Percentiles rank a stretch among this genome's conserved stretches.
phyloP scores from a whole-genome alignment of 2,329 filamentous ascomycete species.

The Botrytis cinerea region DNA sequence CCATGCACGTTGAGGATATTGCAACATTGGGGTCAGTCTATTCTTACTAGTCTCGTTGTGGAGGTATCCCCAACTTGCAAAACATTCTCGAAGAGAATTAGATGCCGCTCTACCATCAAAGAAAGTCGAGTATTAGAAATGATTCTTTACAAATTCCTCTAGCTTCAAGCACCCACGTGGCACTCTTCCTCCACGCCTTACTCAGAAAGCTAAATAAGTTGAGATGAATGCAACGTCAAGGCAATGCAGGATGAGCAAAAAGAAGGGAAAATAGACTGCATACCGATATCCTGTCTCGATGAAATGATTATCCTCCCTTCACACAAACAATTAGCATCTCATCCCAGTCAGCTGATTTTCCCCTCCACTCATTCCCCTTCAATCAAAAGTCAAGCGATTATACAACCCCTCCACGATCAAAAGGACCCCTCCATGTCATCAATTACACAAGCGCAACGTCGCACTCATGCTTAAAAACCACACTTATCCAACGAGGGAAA shows the following conservation, averaged over 20 bases:
- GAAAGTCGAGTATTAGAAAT: slow-evolving; percentile 19
- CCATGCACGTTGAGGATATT: not conserved
- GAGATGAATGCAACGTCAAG: slow-evolving; percentile 14
- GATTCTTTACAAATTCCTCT: slow-evolving; percentile 22
- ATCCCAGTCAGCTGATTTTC: slow-evolving; percentile 4
- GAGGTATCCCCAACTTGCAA: slow-evolving; percentile 41
- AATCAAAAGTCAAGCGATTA: slow-evolving; percentile 1
- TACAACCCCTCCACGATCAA: not conserved
- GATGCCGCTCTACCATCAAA: slow-evolving; percentile 31
- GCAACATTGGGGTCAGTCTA: slow-evolving; percentile 16
- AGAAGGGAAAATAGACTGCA: not conserved
- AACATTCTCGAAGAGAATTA: slow-evolving; percentile 35
- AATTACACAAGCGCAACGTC: slow-evolving; percentile 14
- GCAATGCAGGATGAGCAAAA: not conserved
- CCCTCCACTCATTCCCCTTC: not conserved
- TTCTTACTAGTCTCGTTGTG: slow-evolving; percentile 44
- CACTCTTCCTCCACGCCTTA: not conserved
- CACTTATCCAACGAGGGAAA: not conserved
- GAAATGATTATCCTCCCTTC: slow-evolving; percentile 43
- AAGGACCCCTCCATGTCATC: slow-evolving; percentile 17
- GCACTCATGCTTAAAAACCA: not conserved
- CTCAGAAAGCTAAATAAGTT: slow-evolving; percentile 16
- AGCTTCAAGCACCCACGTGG: slow-evolving; percentile 4
- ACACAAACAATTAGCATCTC: slow-evolving; percentile 1
- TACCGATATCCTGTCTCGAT: slow-evolving; percentile 43